Percentiles rank a stretch among this genome's conserved stretches.
These are phyloP conservation scores for Coemansia sp. DNA, from an alignment of 192 early-diverging fungal genomes.

Conservation along the genomic window DNA sequence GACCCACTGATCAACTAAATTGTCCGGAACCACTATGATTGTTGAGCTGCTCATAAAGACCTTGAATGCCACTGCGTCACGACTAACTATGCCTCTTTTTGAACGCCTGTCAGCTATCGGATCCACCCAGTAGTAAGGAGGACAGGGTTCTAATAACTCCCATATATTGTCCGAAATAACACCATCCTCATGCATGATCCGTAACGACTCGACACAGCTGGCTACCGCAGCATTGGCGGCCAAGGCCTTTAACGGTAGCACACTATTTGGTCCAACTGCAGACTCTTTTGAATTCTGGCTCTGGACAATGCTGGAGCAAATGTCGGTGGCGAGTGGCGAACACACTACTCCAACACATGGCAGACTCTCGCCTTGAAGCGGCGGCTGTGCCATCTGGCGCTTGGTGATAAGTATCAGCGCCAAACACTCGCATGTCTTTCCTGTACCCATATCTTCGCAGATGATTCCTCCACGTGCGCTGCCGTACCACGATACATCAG, in stretches of 20 bases:
- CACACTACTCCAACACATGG: slow-evolving; percentile 45
- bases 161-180: slow-evolving; percentile 42
- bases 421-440: slow-evolving; percentile 73
- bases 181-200: slow-evolving; percentile 45
- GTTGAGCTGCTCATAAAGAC: slow-evolving; percentile 65
- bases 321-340: slow-evolving; percentile 24
- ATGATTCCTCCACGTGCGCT: slow-evolving; percentile 66
- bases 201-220: slow-evolving; percentile 50
- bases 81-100: slow-evolving; percentile 14
- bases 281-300: neutral
- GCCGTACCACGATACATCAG: slow-evolving; percentile 43
- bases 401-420: slow-evolving; percentile 63
- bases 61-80: slow-evolving; percentile 30
- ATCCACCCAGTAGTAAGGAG: slow-evolving; percentile 59
- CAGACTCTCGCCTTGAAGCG: slow-evolving; percentile 28
- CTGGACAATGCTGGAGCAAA: neutral
- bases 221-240: slow-evolving; percentile 50
- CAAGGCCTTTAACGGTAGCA: slow-evolving; percentile 45
- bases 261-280: too few species aligned
- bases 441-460: slow-evolving; percentile 90
- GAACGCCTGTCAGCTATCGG: slow-evolving; percentile 23
- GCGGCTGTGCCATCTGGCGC: slow-evolving; percentile 54
- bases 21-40: slow-evolving; percentile 76
- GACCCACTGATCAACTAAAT: slow-evolving; percentile 72
- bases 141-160: slow-evolving; percentile 42